Percentiles rank a stretch among this genome's conserved stretches.
Evolutionary conservation across 352 stramenopile genomes (phyloP).

Genomic region (Phytophthora meadii): DNA sequence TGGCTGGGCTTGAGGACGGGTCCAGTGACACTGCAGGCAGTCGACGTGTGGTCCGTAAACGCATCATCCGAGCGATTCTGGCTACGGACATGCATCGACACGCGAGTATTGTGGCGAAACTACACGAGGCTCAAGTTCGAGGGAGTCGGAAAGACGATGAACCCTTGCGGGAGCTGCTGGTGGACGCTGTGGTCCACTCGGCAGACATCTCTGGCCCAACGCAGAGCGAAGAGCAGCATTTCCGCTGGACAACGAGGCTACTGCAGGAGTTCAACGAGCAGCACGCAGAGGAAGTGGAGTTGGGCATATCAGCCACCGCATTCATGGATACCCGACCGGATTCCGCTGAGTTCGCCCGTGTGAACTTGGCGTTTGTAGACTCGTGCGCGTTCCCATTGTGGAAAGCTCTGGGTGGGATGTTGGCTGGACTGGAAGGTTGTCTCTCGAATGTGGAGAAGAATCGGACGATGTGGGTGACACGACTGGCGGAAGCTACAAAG

Average conservation of each 20-base stretch:
- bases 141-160: conserved; percentile 65
- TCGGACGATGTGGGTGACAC: conserved; percentile 61
- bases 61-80: conserved; percentile 81
- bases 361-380: conserved; percentile 86
- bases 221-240: conserved; percentile 57
- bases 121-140: conserved; percentile 70
- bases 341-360: conserved; percentile 69
- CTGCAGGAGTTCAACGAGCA: conserved; percentile 87
- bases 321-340: conserved; percentile 80
- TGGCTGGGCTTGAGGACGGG: conserved; percentile 50
- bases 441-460: conserved; percentile 77
- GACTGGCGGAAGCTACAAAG: conserved; percentile 37
- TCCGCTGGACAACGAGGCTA: conserved; percentile 71
- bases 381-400: conserved; percentile 88
- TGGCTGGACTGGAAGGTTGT: conserved; percentile 65
- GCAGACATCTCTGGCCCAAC: conserved; percentile 84
- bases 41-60: conserved; percentile 59
- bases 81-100: conserved; percentile 88
- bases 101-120: conserved; percentile 69
- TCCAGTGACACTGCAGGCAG: conserved; percentile 26
- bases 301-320: conserved; percentile 69
- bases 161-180: conserved; percentile 64
- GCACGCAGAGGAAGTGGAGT: conserved; percentile 70
- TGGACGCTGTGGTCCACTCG: conserved; percentile 80
- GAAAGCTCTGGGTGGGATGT: conserved; percentile 69